Evolutionary conservation across 2,329 filamentous ascomycete genomes (phyloP), one percentile per base, ranked within the genome.

Genomic region (Bipolaris victoriae): DNA sequence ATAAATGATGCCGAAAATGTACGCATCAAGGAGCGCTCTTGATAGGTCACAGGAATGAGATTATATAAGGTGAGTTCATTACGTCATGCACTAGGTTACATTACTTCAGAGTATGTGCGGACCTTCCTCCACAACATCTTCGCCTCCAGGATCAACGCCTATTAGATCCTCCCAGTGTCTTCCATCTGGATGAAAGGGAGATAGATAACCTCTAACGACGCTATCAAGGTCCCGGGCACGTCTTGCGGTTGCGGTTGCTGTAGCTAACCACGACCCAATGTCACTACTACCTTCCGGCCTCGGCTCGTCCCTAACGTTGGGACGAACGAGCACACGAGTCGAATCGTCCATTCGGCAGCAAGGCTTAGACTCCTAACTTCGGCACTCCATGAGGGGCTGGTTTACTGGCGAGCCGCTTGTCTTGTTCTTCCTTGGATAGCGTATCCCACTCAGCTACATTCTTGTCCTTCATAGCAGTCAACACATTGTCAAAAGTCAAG

Each of bases 361-460:
- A 13, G n/a, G 5, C 13, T 35, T 29, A 46, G 29, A 11, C 16
- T 15, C 35, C 41, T 7, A 33, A 24, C 16, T 33, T 49, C 10
- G 26, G 46, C 26, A 24, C 45, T 22, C 37, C 39, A 2, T 33
- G 49, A 18, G 55, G 51, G 6, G 67, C 63, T 63, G 44, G 49
- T 31, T 77, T 79, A 52, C 69, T 68, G 7, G 77, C 76, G 52
- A 81, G 74, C 55, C 80, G 78, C 59, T 79, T 78, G 52, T 83
- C 82, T 72, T 88, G 84, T 65, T 90, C 86, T 46, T 86, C 84
- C 7, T 84, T 81, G 0, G 83, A 74, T 5, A 90, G 76, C 24
- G 79, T 79, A 5, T 86, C 83, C 73, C 87, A 90, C 18, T 81
- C 82, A 2, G 83, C 84, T 0, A 84, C 85, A 64, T 89, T 83